These are phyloP conservation scores for Tylopilus rubrobrunneus DNA, from an alignment of 768 basidiomycete species.

Conservation along the genomic window DNA sequence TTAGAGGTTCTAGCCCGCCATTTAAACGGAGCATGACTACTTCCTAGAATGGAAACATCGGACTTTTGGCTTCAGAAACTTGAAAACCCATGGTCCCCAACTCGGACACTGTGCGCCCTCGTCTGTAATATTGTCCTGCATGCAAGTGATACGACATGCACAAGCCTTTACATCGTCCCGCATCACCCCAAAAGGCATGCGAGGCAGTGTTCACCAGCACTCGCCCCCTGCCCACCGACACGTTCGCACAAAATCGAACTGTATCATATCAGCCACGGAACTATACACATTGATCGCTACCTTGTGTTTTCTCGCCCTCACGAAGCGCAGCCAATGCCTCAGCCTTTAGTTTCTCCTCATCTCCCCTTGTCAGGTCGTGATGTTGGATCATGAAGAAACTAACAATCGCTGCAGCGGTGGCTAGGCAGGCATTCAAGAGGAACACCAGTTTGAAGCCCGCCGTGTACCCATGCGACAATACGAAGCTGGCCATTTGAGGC, in stretches of 20 bases:
- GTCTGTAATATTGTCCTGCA: no score
- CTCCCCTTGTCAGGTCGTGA: constrained; percentile 53
- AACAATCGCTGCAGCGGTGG: constrained; percentile 50
- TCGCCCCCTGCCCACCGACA: no score
- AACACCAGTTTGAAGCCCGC: constrained; percentile 60
- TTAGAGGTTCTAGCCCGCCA: constrained; percentile 1
- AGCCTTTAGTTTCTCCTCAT: constrained; percentile 50
- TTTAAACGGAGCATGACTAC: no score
- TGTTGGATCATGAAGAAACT: constrained; percentile 56
- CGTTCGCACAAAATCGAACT: no score
- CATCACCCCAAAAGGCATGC: no score
- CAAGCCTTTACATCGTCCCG: no score
- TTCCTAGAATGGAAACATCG: neutral
- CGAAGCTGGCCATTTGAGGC: constrained; percentile 34
- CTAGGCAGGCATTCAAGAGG: constrained; percentile 53
- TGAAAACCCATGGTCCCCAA: no score
- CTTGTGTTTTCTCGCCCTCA: neutral
- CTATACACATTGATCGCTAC: constrained; percentile 2
- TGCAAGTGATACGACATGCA: no score
- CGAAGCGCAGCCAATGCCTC: constrained; percentile 27
- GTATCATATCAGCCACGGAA: neutral
- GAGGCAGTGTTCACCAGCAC: no score
- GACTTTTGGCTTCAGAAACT: neutral
- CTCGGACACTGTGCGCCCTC: no score
- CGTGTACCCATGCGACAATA: constrained; percentile 49